Evolutionary conservation across 2,329 filamentous ascomycete genomes (phyloP).

Genomic region (Polychaeton citri): DNA sequence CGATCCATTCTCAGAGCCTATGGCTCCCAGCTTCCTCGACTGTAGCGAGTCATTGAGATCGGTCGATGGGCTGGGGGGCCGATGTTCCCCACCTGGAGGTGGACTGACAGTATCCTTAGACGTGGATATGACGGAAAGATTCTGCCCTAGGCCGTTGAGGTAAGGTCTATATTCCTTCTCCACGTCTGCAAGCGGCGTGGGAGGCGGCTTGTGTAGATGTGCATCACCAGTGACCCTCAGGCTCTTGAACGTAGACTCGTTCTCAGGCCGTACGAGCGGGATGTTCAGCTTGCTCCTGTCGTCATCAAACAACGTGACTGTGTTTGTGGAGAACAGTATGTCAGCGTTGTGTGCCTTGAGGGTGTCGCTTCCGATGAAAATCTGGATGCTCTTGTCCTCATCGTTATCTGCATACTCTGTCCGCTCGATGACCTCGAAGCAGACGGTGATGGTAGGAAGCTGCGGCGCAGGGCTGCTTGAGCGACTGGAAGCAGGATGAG

Average conservation of each 20-base stretch:
- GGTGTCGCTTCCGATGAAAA: slow-evolving; percentile 82
- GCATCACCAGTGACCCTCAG: slow-evolving; percentile 47
- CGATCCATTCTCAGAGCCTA: not conserved
- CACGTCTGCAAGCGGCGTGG: slow-evolving; percentile 1
- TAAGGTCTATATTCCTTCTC: slow-evolving; percentile 10
- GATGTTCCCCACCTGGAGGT: slow-evolving; percentile 15
- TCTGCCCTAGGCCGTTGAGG: slow-evolving; percentile 20
- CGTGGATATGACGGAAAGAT: slow-evolving; percentile 10
- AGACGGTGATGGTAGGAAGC: slow-evolving; percentile 66
- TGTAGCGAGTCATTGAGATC: not conserved
- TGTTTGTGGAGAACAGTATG: slow-evolving; percentile 81
- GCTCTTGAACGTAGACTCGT: slow-evolving; percentile 66
- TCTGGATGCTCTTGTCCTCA: slow-evolving; percentile 54
- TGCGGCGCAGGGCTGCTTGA: slow-evolving; percentile 61
- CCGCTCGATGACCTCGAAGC: slow-evolving; percentile 60
- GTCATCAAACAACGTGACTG: slow-evolving; percentile 74
- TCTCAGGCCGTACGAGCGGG: slow-evolving; percentile 83
- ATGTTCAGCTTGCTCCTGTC: slow-evolving; percentile 78
- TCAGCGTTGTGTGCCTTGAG: slow-evolving; percentile 79
- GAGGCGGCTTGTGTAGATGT: not conserved
- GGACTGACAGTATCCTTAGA: slow-evolving; percentile 15
- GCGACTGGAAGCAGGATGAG: slow-evolving; percentile 61
- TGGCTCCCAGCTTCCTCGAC: not conserved
- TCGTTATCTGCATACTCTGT: slow-evolving; percentile 32
- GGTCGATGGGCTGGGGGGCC: slow-evolving; percentile 15